Base-by-base conservation (phyloP, 129 eudicot genomes). In the Dittrichia graveolens region DNA sequence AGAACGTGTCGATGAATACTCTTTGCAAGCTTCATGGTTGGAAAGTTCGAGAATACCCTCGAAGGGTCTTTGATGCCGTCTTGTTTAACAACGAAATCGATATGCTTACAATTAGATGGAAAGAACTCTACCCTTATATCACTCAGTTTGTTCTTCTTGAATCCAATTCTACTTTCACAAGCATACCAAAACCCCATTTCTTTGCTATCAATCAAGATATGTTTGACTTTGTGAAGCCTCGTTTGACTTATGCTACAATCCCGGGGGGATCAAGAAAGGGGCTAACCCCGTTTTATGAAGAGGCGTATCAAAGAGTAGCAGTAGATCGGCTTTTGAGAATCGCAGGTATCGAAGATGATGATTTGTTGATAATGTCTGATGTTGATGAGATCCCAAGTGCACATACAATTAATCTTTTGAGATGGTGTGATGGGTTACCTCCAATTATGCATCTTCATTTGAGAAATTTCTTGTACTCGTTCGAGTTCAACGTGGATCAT, bases 101-200 rank as follows among this genome's bases (percentile, higher is more conserved):
- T 52, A 87, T 87, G 89, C 86, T 87, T n/a, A 83, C 50, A 4
- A 83, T 83, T n/a, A 40, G 92, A 56, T 86, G 92, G 92, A 83
- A 86, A 37, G 92, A 86, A 58, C 63, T 83, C 0, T 78, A 86
- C 72, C 92, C 92, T 61, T 83, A 81, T 62, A 71, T 86, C 13
- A 86, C 88, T 1, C 85, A 64, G 12, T 87, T 83, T 14, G 92
- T 87, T 12, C 84, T 87, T 4, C 86, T 87, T 18, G 92, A 87
- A 72, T 87, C 92, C 1, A 84, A 87, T 43, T 87, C 92, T 0
- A 87, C 92, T 2, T 87, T 87, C 77, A 87, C 92, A 0, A 67
- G 78, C 53, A 39, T 87, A 10, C 85, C 77, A 0, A 87, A 87
- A 52, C 86, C 89, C 3, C 81, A 71, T 34, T 81, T 75, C 66